Evolutionary conservation across 108 stramenopile genomes (phyloP).

Genomic region (Cylindrotheca closterium): DNA sequence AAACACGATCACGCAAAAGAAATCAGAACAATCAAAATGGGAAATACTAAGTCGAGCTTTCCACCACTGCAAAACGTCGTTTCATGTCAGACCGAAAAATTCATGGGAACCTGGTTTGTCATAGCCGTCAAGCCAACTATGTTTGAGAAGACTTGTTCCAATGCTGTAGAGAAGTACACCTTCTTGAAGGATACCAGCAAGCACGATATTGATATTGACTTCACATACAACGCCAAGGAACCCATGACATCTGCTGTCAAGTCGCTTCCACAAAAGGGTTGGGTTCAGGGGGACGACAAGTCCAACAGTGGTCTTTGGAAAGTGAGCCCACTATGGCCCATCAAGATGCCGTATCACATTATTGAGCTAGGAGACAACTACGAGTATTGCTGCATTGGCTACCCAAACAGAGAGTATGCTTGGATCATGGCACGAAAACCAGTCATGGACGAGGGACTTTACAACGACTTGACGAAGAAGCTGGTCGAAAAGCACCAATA

Average conservation of each 20-base stretch:
- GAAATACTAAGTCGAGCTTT: conserved; percentile 31
- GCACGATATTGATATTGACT: conserved; percentile 60
- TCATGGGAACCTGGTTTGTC: conserved; percentile 77
- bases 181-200: conserved; percentile 15
- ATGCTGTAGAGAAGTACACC: conserved; percentile 61
- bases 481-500: conserved; percentile 56
- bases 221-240: conserved; percentile 49
- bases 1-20: conserved; percentile 6
- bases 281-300: conserved; percentile 38
- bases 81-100: conserved; percentile 29
- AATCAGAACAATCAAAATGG: conserved; percentile 26
- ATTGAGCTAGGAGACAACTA: conserved; percentile 51
- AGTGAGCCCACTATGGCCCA: conserved; percentile 52
- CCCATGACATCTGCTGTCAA: conserved; percentile 45
- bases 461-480: conserved; percentile 31
- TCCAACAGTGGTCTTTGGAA: conserved; percentile 44
- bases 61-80: conserved; percentile 39
- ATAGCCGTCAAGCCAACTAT: conserved; percentile 61
- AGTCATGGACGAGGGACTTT: conserved; percentile 33
- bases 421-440: conserved; percentile 66
- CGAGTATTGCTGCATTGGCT: conserved; percentile 47
- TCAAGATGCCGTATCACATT: conserved; percentile 60
- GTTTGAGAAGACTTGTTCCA: conserved; percentile 54
- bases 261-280: conserved; percentile 58
- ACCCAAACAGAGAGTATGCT: conserved; percentile 47